phyloP scores from a whole-genome alignment of 805 yeast species.

The Candida sonorensis region DNA sequence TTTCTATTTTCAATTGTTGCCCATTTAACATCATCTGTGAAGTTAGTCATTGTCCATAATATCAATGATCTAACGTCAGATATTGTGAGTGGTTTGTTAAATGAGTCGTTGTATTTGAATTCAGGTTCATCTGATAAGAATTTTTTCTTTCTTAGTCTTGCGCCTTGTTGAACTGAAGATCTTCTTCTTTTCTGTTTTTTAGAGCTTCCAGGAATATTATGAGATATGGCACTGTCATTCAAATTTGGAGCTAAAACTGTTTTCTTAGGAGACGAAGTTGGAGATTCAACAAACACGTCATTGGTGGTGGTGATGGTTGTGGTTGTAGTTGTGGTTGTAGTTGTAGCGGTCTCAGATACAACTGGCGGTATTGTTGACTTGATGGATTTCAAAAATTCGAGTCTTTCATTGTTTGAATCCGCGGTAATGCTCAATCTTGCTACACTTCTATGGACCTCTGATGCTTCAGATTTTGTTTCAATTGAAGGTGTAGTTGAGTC shows the following conservation, averaged over 20 bases:
- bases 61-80: slow-evolving; percentile 42
- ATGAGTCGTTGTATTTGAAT: slow-evolving; percentile 9
- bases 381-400: slow-evolving; percentile 10
- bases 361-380: too few species aligned
- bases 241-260: slow-evolving; percentile 16
- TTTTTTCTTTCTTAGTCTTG: slow-evolving; percentile 26
- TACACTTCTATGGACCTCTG: slow-evolving; percentile 18
- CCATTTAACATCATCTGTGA: slow-evolving; percentile 41
- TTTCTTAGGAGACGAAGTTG: slow-evolving; percentile 17
- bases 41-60: slow-evolving; percentile 34
- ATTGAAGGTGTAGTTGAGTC: too few species aligned
- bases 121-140: slow-evolving; percentile 22
- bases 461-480: slow-evolving; percentile 12
- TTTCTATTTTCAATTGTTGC: slow-evolving; percentile 40
- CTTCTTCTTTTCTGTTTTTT: slow-evolving; percentile 33
- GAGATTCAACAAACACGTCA: slow-evolving; percentile 1
- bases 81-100: slow-evolving; percentile 24
- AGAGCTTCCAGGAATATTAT: too few species aligned
- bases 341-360: too few species aligned
- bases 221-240: slow-evolving; percentile 1
- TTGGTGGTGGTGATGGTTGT: too few species aligned
- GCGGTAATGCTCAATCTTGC: slow-evolving; percentile 25
- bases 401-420: slow-evolving; percentile 9
- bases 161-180: slow-evolving; percentile 28
- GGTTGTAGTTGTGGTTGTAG: too few species aligned